A percentile compares a stretch with the other conserved stretches of the same genome.
phyloP scores from a whole-genome alignment of 2,329 filamentous ascomycete genomes.

The Fusarium siculi region DNA sequence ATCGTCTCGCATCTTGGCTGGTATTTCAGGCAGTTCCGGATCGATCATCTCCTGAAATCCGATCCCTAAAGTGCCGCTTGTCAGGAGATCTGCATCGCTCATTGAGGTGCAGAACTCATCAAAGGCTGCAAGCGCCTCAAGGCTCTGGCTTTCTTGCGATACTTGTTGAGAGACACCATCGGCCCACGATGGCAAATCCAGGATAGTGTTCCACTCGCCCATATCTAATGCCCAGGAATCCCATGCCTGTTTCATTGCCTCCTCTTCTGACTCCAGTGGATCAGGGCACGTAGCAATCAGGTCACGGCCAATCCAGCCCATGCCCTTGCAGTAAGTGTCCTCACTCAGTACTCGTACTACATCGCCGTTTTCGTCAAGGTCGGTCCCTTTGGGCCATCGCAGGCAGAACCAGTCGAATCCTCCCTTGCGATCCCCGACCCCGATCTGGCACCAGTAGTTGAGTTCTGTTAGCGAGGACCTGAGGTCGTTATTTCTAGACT shows the following conservation, averaged over 20 bases:
- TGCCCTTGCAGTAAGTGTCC: slow-evolving; percentile 78
- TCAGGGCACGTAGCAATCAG: slow-evolving; percentile 52
- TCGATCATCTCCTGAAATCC: slow-evolving; percentile 66
- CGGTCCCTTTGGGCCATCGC: slow-evolving; percentile 77
- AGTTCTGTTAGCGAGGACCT: slow-evolving; percentile 85
- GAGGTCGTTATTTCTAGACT: slow-evolving; percentile 75
- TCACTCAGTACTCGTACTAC: slow-evolving; percentile 82
- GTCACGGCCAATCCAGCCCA: slow-evolving; percentile 81
- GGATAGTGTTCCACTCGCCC: slow-evolving; percentile 63
- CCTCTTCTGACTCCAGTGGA: slow-evolving; percentile 63
- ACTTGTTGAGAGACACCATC: slow-evolving; percentile 32
- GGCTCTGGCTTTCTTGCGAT: slow-evolving; percentile 38
- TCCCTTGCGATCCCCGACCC: slow-evolving; percentile 86
- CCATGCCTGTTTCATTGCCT: slow-evolving; percentile 73
- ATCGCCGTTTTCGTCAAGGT: slow-evolving; percentile 74
- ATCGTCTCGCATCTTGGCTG: slow-evolving; percentile 60
- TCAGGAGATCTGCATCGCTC: slow-evolving; percentile 74
- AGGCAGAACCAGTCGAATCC: slow-evolving; percentile 91
- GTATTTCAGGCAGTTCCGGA: slow-evolving; percentile 68
- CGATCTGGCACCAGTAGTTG: slow-evolving; percentile 97
- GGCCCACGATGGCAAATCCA: slow-evolving; percentile 54
- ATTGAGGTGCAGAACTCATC: slow-evolving; percentile 67
- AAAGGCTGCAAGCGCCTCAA: slow-evolving; percentile 59
- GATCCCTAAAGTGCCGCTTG: slow-evolving; percentile 58
- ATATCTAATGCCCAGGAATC: slow-evolving; percentile 74